Conservation (phyloP, 129 eudicot genomes). For the Centrapalus pauciflorus region DNA sequence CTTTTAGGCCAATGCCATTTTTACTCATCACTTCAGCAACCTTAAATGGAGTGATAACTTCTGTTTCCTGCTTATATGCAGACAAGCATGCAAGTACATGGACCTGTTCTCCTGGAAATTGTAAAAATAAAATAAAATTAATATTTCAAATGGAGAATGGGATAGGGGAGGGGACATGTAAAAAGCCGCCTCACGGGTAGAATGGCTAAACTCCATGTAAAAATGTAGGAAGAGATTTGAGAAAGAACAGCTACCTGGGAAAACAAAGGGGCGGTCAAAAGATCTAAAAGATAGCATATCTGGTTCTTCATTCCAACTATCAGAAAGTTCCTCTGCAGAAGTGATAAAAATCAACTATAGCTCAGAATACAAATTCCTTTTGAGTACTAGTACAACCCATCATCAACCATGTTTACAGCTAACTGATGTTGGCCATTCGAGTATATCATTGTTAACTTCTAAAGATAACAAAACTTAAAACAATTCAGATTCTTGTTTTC, state of each 20-base stretch:
- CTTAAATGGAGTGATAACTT: slow-evolving; percentile 88
- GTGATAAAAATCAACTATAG: background rate
- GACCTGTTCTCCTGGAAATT: slow-evolving; percentile 76
- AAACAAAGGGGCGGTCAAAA: slow-evolving; percentile 81
- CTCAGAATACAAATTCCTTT: background rate
- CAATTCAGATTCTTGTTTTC: background rate
- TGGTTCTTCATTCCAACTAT: slow-evolving; percentile 63
- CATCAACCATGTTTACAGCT: background rate
- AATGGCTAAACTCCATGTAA: background rate
- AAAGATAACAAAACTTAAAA: background rate
- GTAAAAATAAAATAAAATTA: background rate
- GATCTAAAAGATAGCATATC: slow-evolving; percentile 64
- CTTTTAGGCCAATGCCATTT: slow-evolving; percentile 45
- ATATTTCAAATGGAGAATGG: background rate
- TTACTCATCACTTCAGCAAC: slow-evolving; percentile 91
- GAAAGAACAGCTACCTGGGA: slow-evolving; percentile 58
- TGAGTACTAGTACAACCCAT: background rate
- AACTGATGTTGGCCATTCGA: background rate
- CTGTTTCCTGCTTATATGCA: slow-evolving; percentile 74
- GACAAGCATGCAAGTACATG: slow-evolving; percentile 81
- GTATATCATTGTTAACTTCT: background rate
- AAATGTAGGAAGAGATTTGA: slow-evolving; percentile 5
- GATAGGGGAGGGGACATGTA: background rate
- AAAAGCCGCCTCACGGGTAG: background rate
- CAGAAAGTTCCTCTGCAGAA: slow-evolving; percentile 75